Base-by-base conservation (phyloP, 441 rosid species). In the Jatropha podagrica region DNA sequence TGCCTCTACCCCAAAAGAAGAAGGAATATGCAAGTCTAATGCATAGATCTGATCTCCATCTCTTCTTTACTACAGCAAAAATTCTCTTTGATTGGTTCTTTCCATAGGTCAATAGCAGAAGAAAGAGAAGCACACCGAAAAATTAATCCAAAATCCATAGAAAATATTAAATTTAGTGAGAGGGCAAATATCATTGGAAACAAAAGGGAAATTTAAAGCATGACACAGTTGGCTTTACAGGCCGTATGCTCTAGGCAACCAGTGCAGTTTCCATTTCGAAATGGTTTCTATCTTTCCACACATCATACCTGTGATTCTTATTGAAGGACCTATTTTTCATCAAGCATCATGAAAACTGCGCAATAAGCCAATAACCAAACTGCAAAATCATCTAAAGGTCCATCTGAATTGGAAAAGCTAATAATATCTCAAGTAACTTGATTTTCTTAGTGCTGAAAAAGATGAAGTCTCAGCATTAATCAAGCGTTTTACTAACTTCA, bases 301-400 rank as follows among this genome's bases (percentile, higher is more conserved):
- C 40, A 68, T 26, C 58, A 27, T 26, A 20, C 14, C n/a, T 51
- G 20, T 55, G 41, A 15, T 51, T 68, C 13, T 1, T 46, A 51
- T 69, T 56, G 44, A 69, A 11, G 40, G 9, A 51, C 2, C 2
- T 62, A 12, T 69, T 69, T 14, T 37, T 52, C 46, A 37, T 69
- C 72, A 52, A 69, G 61, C 32, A 52, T 69, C 72, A 69, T 9
- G 61, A 40, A 69, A 37, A 52, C 62, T 18, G 7, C 13, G 59
- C 26, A 32, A 32, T 17, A 52, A 49, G 23, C 42, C 26, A 32
- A 32, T 17, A 52, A 49, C 42, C 42, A 49, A 27, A 51, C 10
- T 8, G 60, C 23, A 37, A 68, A 51, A 68, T 14, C 26, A 38
- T 49, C 14, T 27, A 49, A 51, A 49, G 10, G 48, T 32, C 48